These are phyloP conservation scores for Coemansia furcata DNA, from an alignment of 192 early-diverging fungal genomes.

Conservation along the genomic window DNA sequence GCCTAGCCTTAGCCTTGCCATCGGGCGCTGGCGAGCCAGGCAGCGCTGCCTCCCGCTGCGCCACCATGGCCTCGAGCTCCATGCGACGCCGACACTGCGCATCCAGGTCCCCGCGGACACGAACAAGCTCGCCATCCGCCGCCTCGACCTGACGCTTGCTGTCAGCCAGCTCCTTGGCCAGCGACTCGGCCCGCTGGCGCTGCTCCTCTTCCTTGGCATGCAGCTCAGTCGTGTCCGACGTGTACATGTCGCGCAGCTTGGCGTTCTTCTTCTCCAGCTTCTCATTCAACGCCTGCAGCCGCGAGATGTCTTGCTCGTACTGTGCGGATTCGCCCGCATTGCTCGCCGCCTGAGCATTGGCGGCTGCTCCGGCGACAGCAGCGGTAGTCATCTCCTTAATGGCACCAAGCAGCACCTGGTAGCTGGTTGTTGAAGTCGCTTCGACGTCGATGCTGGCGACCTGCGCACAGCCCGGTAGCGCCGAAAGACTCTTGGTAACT, in stretches of 20 bases:
- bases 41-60: background rate
- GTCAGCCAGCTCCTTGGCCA: slow-evolving; percentile 18
- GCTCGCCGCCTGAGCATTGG: background rate
- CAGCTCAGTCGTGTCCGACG: slow-evolving; percentile 34
- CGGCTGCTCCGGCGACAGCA: background rate
- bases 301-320: slow-evolving; percentile 17
- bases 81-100: slow-evolving; percentile 14
- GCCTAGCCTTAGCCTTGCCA: slow-evolving; percentile 17
- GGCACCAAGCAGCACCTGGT: background rate
- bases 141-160: background rate
- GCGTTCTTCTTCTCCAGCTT: slow-evolving; percentile 49
- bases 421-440: background rate
- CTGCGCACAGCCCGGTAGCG: slow-evolving; percentile 14
- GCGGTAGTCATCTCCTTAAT: slow-evolving; percentile 1
- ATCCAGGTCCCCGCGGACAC: slow-evolving; percentile 16
- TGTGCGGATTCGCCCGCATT: background rate
- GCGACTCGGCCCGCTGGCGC: slow-evolving; percentile 29
- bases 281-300: slow-evolving; percentile 16
- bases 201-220: slow-evolving; percentile 41
- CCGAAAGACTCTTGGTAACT: slow-evolving; percentile 5
- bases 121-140: slow-evolving; percentile 10
- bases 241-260: slow-evolving; percentile 46
- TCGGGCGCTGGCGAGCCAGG: background rate
- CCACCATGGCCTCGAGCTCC: slow-evolving; percentile 13
- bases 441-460: background rate